Evolutionary conservation across 148 eudicot genomes (phyloP), one percentile per base, ranked within the genome.

Genomic region (Rhododendron griersonianum): DNA sequence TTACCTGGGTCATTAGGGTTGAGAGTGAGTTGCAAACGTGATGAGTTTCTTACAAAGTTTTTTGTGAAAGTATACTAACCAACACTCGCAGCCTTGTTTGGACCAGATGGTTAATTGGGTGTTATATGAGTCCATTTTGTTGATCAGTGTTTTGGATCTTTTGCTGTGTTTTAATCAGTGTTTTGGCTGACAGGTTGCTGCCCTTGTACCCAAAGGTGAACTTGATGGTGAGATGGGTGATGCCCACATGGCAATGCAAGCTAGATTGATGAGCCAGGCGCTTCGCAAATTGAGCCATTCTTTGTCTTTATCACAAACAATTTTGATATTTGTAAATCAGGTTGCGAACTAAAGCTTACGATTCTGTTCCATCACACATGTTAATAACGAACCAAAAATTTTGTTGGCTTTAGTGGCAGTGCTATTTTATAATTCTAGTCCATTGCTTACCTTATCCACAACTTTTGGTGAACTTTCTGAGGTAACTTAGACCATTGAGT

Each of bases 191-290:
- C 90, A 95, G 99, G 99, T 98, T 69, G 99, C 99, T 85, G 99
- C 99, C 69, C 93, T 98, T 75, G 99, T 98, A 51, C 99, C 99
- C 15, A 98, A 94, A 91, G 94, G 95, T 87, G 99, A 97, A 89
- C 98, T 95, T 84, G 99, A 97, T 75, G 99, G 99, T 86, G 99
- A 97, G 90, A 97, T 97, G 98, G 98, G 98, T 63, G 99, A 97
- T 89, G 99, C 99, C 28, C 99, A 97, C 88, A 93, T 97, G 98
- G 98, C 98, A 81, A 97, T 97, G 99, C 99, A 97, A 93, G 99
- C 98, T 44, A 93, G 99, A 87, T 87, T 97, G 89, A 97, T 97
- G 99, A 97, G 99, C 88, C 99, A 97, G 88, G 99, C 99, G 63
- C 96, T 98, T 37, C 98, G 99, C 39, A 98, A 98, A 92, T 87